Conservation (phyloP, 179 eudicot species). For the Drosera spatulata region DNA sequence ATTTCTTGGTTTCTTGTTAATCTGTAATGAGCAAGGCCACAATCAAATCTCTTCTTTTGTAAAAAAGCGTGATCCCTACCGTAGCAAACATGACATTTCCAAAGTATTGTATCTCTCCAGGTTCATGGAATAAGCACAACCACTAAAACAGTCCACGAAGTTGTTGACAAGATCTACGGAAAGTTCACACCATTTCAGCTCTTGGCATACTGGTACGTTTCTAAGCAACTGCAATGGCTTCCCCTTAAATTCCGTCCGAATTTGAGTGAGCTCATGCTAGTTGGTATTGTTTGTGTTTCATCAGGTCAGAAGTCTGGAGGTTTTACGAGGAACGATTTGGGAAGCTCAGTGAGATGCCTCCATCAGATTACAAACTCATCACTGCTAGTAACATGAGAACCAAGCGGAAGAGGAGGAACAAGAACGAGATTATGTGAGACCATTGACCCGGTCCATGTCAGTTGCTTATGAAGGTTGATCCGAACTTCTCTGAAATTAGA, state of each 20-base stretch:
- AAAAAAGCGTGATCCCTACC: background rate
- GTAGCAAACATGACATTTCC: background rate
- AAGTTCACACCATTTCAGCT: constrained; percentile 70
- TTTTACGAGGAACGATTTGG: constrained; percentile 76
- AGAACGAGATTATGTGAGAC: no score
- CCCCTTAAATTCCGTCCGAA: background rate
- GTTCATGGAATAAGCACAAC: constrained; percentile 52
- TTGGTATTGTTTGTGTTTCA: background rate
- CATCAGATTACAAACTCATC: constrained; percentile 44
- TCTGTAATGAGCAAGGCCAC: no score
- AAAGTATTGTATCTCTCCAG: constrained; percentile 18
- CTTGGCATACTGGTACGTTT: constrained; percentile 63
- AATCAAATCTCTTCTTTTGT: no score
- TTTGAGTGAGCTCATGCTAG: background rate
- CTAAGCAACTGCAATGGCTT: background rate
- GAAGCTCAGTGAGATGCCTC: constrained; percentile 57
- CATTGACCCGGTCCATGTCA: no score
- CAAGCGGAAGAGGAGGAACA: constrained; percentile 1
- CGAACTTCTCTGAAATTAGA: no score
- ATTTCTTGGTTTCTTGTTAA: no score
- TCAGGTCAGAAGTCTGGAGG: constrained; percentile 74
- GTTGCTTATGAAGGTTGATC: no score
- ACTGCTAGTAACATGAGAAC: constrained; percentile 70
- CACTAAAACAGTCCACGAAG: constrained; percentile 29
- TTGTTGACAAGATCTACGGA: constrained; percentile 44